phyloP scores from a whole-genome alignment of 768 basidiomycete species.

The Epithele typhae region DNA sequence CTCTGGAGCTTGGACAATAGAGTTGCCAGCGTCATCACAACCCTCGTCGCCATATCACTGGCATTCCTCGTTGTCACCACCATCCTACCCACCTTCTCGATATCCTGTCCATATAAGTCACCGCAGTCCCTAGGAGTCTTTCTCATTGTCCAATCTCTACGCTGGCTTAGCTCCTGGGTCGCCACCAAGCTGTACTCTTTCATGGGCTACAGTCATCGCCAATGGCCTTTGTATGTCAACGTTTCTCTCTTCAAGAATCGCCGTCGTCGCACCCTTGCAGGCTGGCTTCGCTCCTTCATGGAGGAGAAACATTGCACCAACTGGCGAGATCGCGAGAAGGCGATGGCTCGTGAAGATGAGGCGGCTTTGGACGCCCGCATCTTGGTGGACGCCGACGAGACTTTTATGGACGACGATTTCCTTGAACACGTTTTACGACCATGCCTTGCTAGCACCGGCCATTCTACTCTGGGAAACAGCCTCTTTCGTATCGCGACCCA shows the following conservation, averaged over 20 bases:
- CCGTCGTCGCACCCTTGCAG: slow-evolving; percentile 2
- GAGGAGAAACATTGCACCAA: slow-evolving; percentile 5
- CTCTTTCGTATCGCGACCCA: slow-evolving; percentile 11
- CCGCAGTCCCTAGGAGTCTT: slow-evolving; percentile 14
- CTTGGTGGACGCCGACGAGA: slow-evolving; percentile 13
- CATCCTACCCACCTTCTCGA: slow-evolving; percentile 11
- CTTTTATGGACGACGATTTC: slow-evolving; percentile 19
- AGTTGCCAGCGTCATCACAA: slow-evolving; percentile 14
- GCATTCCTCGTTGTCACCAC: slow-evolving; percentile 16
- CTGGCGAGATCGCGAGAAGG: slow-evolving; percentile 18
- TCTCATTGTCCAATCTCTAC: background rate
- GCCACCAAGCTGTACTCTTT: slow-evolving; percentile 1
- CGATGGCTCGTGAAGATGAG: slow-evolving; percentile 1
- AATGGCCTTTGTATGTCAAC: slow-evolving; percentile 8
- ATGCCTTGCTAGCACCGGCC: slow-evolving; percentile 11
- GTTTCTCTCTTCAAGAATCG: background rate
- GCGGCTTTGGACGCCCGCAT: slow-evolving; percentile 10
- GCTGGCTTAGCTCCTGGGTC: background rate
- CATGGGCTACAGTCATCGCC: slow-evolving; percentile 3
- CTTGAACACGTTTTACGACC: slow-evolving; percentile 10
- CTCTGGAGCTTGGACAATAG: slow-evolving; percentile 15
- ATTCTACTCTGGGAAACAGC: slow-evolving; percentile 2
- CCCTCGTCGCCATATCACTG: slow-evolving; percentile 6
- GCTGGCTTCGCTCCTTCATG: slow-evolving; percentile 3
- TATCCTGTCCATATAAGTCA: slow-evolving; percentile 18